A percentile compares a stretch with the other conserved stretches of the same genome.
These are phyloP conservation scores for Carallia pectinifolia DNA, from an alignment of 345 rosid species.

Conservation along the genomic window DNA sequence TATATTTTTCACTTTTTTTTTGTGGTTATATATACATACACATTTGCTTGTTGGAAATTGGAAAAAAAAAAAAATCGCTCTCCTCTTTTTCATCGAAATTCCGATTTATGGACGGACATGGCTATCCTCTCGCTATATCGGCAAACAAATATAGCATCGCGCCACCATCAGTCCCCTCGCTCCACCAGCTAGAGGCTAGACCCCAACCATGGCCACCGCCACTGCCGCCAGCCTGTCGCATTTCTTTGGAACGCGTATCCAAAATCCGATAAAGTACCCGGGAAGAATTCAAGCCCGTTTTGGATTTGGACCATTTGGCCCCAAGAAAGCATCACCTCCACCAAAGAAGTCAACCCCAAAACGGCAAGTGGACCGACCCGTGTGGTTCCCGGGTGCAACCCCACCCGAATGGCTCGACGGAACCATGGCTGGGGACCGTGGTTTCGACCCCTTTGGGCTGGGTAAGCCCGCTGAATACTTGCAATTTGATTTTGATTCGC, in stretches of 20 bases:
- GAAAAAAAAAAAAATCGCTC: too few relatives aligned
- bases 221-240: slow-evolving; percentile 49
- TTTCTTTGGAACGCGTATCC: slow-evolving; percentile 50
- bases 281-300: slow-evolving; percentile 59
- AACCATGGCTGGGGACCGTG: slow-evolving; percentile 76
- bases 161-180: too few relatives aligned
- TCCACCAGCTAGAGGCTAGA: not conserved
- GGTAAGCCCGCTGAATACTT: too few relatives aligned
- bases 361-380: slow-evolving; percentile 38
- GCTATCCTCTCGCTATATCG: not conserved
- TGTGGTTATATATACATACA: too few relatives aligned
- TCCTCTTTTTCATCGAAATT: too few relatives aligned
- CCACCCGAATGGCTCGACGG: slow-evolving; percentile 85
- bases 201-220: slow-evolving; percentile 36
- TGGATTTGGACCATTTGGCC: slow-evolving; percentile 31
- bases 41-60: too few relatives aligned
- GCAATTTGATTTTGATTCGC: too few relatives aligned
- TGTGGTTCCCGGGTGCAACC: slow-evolving; percentile 70
- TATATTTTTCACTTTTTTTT: too few relatives aligned
- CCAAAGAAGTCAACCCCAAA: slow-evolving; percentile 31
- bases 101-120: not conserved
- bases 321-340: slow-evolving; percentile 44
- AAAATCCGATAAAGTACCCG: slow-evolving; percentile 24
- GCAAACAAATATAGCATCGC: not conserved
- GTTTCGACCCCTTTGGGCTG: slow-evolving; percentile 84